Evolutionary conservation across 305 asterid genomes (phyloP).

Genomic region (Fraxinus ornus): DNA sequence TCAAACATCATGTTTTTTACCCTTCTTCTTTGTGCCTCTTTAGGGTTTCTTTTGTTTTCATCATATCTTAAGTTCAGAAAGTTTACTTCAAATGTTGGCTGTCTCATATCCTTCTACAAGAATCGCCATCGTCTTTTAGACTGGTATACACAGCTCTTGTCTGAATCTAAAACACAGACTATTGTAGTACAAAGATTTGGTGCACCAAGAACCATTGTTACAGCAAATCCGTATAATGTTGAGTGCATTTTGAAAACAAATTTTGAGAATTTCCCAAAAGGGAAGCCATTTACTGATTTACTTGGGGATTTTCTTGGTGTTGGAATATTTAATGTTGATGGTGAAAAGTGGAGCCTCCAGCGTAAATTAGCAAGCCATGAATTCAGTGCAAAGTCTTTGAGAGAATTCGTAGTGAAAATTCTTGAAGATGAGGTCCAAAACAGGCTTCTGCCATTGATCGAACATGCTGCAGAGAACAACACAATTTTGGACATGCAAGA

Average conservation of each 20-base stretch:
- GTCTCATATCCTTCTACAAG: conserved; percentile 61
- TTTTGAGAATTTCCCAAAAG: conserved; percentile 68
- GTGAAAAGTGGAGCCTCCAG: conserved; percentile 61
- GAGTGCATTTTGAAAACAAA: conserved; percentile 62
- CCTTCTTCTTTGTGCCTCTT: conserved; percentile 12
- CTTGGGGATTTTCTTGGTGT: conserved; percentile 69
- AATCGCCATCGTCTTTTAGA: conserved; percentile 49
- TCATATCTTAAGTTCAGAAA: neutral
- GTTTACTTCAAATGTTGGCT: conserved; percentile 1
- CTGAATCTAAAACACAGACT: conserved; percentile 48
- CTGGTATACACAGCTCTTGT: conserved; percentile 68
- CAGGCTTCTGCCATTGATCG: conserved; percentile 46
- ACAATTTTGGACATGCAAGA: conserved; percentile 63
- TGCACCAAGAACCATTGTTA: conserved; percentile 54
- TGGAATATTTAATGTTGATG: conserved; percentile 76
- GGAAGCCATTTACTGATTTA: conserved; percentile 57
- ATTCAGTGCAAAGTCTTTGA: conserved; percentile 43
- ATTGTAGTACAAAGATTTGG: conserved; percentile 62
- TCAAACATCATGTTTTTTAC: conserved; percentile 23
- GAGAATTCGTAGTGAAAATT: conserved; percentile 39
- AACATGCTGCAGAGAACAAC: conserved; percentile 22
- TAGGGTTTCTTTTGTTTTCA: conserved; percentile 35
- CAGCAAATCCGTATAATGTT: conserved; percentile 62
- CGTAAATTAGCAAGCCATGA: conserved; percentile 69
- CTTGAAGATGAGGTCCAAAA: conserved; percentile 44